Base-by-base conservation (phyloP, 1,139 yeast species). In the Protomyces lactucae-debilis region DNA sequence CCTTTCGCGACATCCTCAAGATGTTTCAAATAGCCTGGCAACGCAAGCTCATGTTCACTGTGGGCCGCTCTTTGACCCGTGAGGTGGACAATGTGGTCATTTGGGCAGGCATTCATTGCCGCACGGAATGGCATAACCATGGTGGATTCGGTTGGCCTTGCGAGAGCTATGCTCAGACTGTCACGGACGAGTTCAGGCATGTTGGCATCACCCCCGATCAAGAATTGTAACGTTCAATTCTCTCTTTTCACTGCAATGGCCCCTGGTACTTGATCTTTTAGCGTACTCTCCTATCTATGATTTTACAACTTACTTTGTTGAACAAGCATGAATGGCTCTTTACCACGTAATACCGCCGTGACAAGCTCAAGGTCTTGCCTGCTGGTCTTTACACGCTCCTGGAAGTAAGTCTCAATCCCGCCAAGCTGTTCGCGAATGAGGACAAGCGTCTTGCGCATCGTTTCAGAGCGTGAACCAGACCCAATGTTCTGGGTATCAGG, bases 371-470 rank as follows among this genome's bases (percentile, higher is more conserved):
- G 71, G 61, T 87, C 93, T 1, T 72, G 75, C 0, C 77, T 75
- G 9, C 78, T 71, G 63, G 87, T 78, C 0, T 80, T 82, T 66
- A 88, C 77, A 52, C 77, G 69, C 3, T 77, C 70, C 55, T 73
- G 75, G 73, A 87, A 74, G 71, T 85, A 88, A 12, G 73, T 70
- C 3, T 80, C 78, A 12, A 85, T 78, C 0, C 86, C 85, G 3
- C 87, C 89, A 73, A 79, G 87, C 65, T 81, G 79, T 1, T 72
- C 69, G 61, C 84, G 75, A 56, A 82, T 72, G 69, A 84, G 73
- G 23, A 79, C 82, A 45, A 88, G 78, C 1, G 90, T 82, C 1
- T 83, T 81, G 67, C 86, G 75, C 93, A 88, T 87, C 2, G 90
- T 85, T 70, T 87, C 95, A 71, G 85, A 84, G 61, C 84, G 79